phyloP scores from a whole-genome alignment of 345 rosid genomes.

The Populus euphratica region DNA sequence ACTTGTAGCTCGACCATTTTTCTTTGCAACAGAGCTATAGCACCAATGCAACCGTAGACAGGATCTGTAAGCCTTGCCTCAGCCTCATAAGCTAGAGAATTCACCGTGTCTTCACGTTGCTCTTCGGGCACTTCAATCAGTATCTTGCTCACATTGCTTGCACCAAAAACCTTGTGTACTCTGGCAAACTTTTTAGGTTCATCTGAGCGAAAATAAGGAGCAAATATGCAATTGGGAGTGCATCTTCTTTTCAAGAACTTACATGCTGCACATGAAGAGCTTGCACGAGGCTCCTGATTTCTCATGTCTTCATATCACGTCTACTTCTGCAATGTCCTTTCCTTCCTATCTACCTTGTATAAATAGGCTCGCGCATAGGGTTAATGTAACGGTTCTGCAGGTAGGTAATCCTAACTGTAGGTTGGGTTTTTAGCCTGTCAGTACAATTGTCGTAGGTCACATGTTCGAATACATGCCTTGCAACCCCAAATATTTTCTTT shows the following conservation, averaged over 20 bases:
- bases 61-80: conserved; percentile 89
- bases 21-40: conserved; percentile 67
- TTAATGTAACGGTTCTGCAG: not conserved
- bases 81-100: conserved; percentile 84
- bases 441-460: not conserved
- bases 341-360: not conserved
- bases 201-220: conserved; percentile 73
- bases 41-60: conserved; percentile 90
- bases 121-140: conserved; percentile 75
- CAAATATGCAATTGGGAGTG: conserved; percentile 71
- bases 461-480: not conserved
- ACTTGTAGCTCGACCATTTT: conserved; percentile 75
- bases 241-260: conserved; percentile 81
- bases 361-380: not conserved
- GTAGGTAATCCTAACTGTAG: not conserved
- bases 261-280: conserved; percentile 94
- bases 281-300: conserved; percentile 63
- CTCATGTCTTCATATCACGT: conserved; percentile 15
- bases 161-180: conserved; percentile 93
- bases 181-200: conserved; percentile 71
- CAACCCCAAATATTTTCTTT: not conserved
- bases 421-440: not conserved
- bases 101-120: conserved; percentile 84
- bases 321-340: not conserved
- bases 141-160: conserved; percentile 94